Evolutionary conservation across 2,329 filamentous ascomycete species (phyloP).

Genomic region (Sporothrix pseudoabietina): DNA sequence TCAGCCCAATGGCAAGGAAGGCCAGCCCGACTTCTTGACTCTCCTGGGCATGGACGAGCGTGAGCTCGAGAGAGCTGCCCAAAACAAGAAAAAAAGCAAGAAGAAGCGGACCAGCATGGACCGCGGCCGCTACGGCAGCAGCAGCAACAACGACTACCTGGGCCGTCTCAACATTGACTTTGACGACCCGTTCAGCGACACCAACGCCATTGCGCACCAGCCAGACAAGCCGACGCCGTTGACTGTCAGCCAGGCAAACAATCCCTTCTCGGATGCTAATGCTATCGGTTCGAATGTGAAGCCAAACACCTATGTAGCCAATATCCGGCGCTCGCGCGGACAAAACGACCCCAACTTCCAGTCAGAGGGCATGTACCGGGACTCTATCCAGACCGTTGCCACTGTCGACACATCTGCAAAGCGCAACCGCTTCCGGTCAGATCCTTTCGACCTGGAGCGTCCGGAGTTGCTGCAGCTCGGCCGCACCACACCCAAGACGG

Average conservation of each 20-base stretch:
- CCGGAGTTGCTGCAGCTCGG: conserved; percentile 48
- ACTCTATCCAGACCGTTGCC: conserved; percentile 48
- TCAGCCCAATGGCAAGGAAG: not conserved
- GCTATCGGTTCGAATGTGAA: conserved; percentile 43
- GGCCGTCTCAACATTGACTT: conserved; percentile 37
- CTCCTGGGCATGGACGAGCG: conserved; percentile 49
- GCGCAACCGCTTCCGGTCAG: conserved; percentile 60
- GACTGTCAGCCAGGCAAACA: conserved; percentile 41
- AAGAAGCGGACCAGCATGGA: conserved; percentile 32
- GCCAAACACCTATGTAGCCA: conserved; percentile 48
- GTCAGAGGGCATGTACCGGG: conserved; percentile 47
- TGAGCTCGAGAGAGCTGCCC: conserved; percentile 45
- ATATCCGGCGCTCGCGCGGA: conserved; percentile 54
- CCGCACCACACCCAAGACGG: conserved; percentile 30
- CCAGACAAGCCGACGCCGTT: conserved; percentile 47
- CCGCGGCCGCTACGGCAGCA: conserved; percentile 26
- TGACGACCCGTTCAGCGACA: conserved; percentile 53
- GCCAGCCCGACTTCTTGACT: conserved; percentile 50
- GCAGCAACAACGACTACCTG: conserved; percentile 29
- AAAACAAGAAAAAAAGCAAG: conserved; percentile 41
- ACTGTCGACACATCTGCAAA: conserved; percentile 45
- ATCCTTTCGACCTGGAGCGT: conserved; percentile 66
- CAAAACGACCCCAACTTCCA: conserved; percentile 43
- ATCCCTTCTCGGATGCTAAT: conserved; percentile 55
- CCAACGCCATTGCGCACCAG: conserved; percentile 46